Evolutionary conservation across 2,329 filamentous ascomycete genomes (phyloP), one percentile per base, ranked within the genome.

Genomic region (Parastagonospora nodorum): DNA sequence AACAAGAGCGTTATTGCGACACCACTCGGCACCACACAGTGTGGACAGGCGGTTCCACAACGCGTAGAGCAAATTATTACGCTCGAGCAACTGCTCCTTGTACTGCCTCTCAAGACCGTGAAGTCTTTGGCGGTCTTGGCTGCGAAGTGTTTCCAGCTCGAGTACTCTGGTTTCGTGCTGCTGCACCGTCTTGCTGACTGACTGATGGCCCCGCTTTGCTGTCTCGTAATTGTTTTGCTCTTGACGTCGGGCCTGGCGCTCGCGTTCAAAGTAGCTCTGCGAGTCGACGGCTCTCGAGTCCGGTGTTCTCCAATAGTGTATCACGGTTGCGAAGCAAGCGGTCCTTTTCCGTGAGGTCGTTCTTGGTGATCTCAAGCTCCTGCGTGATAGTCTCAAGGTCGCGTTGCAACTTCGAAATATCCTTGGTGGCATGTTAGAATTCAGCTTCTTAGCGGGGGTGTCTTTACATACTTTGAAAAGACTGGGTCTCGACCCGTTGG

Each of bases 11-110:
- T 97, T 92, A 65, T 88, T 86, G 71, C 96, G 89, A 4, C 89
- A 85, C 93, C 94, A 99, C 68, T 97, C 94, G 0, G 86, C 83
- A 9, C 94, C 94, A 65, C 94, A 97, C 37, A 97, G 82, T 0
- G 85, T 82, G 3, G 90, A 92, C 8, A 99, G 82, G 39, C 89
- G 84, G 57, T 93, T 93, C 94, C 94, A 99, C 5, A 97, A 78
- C n/a, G 86, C 82, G 16, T 97, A 83, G 14, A 97, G 82, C 45
- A 99, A 80, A 53, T 90, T 88, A 75, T 97, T 97, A 48, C 94
- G 87, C 75, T 97, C 94, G 37, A 83, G 84, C 33, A 97, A 82
- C 75, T 97, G 92, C 45, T 97, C 92, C 61, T 88, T 89, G 74
- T 90, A 89, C 50, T 87, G 85, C 57, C 86, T 82, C 74, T 99